Evolutionary conservation across 2,329 filamentous ascomycete species (phyloP).

Genomic region (Arthrobotrys musiformis): DNA sequence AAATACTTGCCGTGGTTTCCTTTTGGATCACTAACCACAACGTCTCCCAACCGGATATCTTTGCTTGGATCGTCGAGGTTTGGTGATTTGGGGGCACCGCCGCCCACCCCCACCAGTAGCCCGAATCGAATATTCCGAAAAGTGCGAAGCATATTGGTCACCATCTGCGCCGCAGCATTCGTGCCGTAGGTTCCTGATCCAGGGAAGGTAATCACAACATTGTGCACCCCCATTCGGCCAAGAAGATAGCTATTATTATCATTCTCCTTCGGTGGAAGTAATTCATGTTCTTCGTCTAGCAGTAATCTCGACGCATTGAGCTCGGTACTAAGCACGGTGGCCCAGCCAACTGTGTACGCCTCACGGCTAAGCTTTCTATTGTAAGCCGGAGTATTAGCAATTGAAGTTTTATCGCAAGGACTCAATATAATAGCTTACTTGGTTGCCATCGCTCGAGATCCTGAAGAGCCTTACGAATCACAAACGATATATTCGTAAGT

Average conservation of each 20-base stretch:
- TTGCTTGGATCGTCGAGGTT: not conserved
- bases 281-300: constrained; percentile 20
- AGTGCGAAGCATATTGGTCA: constrained; percentile 17
- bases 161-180: not conserved
- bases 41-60: constrained; percentile 35
- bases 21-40: constrained; percentile 19
- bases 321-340: not conserved
- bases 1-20: constrained; percentile 1
- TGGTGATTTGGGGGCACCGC: constrained; percentile 5
- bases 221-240: constrained; percentile 10
- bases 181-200: not conserved
- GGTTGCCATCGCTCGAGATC: too few relatives aligned
- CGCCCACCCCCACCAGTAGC: constrained; percentile 32
- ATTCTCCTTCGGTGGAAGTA: constrained; percentile 1
- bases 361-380: constrained; percentile 2
- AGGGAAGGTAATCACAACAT: constrained; percentile 19
- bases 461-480: too few relatives aligned
- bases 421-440: too few relatives aligned
- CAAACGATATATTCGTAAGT: too few relatives aligned
- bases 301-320: not conserved
- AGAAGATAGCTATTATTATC: constrained; percentile 29
- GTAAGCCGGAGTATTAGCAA: too few relatives aligned
- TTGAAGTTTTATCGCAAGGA: too few relatives aligned
- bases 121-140: constrained; percentile 16
- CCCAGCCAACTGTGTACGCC: constrained; percentile 28